Base-by-base conservation (phyloP, 139 green algal species). In the Auxenochlorella pyrenoidosa region DNA sequence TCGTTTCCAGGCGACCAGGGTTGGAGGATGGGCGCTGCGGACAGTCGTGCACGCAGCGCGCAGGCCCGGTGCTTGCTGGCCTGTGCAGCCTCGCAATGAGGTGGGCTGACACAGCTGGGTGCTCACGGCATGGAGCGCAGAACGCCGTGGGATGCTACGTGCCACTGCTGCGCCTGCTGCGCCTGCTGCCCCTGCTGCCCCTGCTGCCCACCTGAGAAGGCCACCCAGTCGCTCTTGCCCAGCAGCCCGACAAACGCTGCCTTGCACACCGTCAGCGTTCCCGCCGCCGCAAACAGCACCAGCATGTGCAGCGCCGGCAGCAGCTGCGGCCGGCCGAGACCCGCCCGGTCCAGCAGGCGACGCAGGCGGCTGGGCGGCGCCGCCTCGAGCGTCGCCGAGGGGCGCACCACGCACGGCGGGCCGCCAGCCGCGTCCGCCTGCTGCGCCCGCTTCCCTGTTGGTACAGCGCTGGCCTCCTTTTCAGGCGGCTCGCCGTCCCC, bases 231-330 rank as follows among this genome's bases (percentile, higher is more conserved):
- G 26, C 28, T 65, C 21, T 38, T 36, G 0, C 75, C 75, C 5
- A 30, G 21, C 43, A 81, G 30, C 16, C 28, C 43, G 10, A 41
- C 10, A 32, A 54, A 81, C 28, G 28, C 43, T 22, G 19, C 32
- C 24, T 13, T 28, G 34, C 38, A 44, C 26, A 81, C 75, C 1
- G 43, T 60, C 24, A 81, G 75, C 19, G 75, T 81, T 43, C 75
- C 75, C 43, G 75, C 75, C 26, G 43, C 43, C n/a, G 43, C 75
- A 38, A 63, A 40, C 38, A 38, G 24, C 75, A 63, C 75, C 41
- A 63, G 43, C 75, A 81, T 81, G 43, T 81, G 75, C 75, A 81
- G 43, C 28, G 28, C 75, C 43, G 75, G 75, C 75, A 63, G 28
- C 75, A 81, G 75, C 75, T 81, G 75, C 43, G 13, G 43, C 75